phyloP scores from a whole-genome alignment of 1,284 basidiomycete species.

The Peniophora sp. region DNA sequence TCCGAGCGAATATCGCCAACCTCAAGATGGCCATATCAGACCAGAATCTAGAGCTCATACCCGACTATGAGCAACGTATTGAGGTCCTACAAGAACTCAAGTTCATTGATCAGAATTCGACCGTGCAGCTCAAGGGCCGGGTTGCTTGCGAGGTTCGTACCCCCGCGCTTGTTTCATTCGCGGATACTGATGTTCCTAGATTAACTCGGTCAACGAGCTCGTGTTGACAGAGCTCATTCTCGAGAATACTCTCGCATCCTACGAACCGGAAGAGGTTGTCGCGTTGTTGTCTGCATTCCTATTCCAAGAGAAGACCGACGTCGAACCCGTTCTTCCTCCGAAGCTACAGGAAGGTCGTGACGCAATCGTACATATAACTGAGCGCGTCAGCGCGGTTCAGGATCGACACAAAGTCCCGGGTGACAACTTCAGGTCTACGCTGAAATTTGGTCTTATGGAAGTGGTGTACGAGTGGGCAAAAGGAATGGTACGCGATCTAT shows the following conservation, averaged over 20 bases:
- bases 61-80: constrained; percentile 94
- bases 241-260: constrained; percentile 87
- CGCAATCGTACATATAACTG: constrained; percentile 75
- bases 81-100: constrained; percentile 86
- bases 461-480: constrained; percentile 99
- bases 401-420: constrained; percentile 71
- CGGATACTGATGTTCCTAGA: constrained; percentile 37
- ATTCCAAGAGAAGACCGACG: constrained; percentile 95
- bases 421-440: constrained; percentile 66
- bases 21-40: constrained; percentile 85
- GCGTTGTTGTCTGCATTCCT: constrained; percentile 94
- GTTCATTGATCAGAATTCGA: constrained; percentile 91
- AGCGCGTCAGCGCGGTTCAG: constrained; percentile 76
- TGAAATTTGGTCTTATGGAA: constrained; percentile 88
- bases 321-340: constrained; percentile 73
- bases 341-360: constrained; percentile 77
- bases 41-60: constrained; percentile 93
- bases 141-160: constrained; percentile 88
- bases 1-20: constrained; percentile 66
- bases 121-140: constrained; percentile 91
- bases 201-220: constrained; percentile 95
- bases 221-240: constrained; percentile 95
- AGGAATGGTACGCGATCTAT: constrained; percentile 69
- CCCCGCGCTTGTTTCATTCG: not conserved
- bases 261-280: constrained; percentile 95